Evolutionary conservation across 2,329 filamentous ascomycete genomes (phyloP).

Genomic region (Phialophora chinensis): DNA sequence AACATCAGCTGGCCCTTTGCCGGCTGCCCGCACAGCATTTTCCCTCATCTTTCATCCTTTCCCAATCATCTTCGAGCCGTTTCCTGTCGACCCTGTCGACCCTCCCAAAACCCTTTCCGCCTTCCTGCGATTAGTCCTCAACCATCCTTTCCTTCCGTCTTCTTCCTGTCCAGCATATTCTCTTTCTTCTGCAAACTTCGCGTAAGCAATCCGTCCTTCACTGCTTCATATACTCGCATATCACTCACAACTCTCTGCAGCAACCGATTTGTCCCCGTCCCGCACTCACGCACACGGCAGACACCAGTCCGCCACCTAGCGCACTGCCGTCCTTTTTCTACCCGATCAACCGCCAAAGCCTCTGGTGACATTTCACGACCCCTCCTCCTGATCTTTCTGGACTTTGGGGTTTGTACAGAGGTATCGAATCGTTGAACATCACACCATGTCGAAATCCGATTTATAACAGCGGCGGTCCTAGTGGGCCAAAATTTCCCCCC

Average conservation of each 20-base stretch:
- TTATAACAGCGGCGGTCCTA: slow-evolving; percentile 52
- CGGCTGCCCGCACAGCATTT: slow-evolving; percentile 16
- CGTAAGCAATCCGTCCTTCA: slow-evolving; percentile 28
- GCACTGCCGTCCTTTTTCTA: slow-evolving; percentile 4
- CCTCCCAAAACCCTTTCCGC: slow-evolving; percentile 21
- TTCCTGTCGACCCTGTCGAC: slow-evolving; percentile 10
- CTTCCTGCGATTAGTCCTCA: slow-evolving; percentile 21
- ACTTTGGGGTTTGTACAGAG: slow-evolving; percentile 14
- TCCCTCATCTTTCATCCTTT: slow-evolving; percentile 24
- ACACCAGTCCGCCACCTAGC: slow-evolving; percentile 23
- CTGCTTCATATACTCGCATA: slow-evolving; percentile 15
- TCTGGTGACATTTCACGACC: slow-evolving; percentile 8
- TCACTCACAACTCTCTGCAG: slow-evolving; percentile 16
- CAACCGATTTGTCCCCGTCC: neutral
- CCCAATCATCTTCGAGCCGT: slow-evolving; percentile 18
- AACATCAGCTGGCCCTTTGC: slow-evolving; percentile 11
- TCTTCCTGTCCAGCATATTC: slow-evolving; percentile 25
- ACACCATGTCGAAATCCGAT: slow-evolving; percentile 47
- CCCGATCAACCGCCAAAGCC: neutral
- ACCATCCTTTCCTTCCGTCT: slow-evolving; percentile 11
- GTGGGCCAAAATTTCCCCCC: slow-evolving; percentile 40
- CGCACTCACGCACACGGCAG: slow-evolving; percentile 5
- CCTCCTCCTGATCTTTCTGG: neutral
- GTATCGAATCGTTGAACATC: slow-evolving; percentile 18
- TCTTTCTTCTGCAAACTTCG: slow-evolving; percentile 22